Percentiles rank a stretch among this genome's conserved stretches.
Evolutionary conservation across 148 eudicot species (phyloP).

Genomic region (Beta vulgaris): DNA sequence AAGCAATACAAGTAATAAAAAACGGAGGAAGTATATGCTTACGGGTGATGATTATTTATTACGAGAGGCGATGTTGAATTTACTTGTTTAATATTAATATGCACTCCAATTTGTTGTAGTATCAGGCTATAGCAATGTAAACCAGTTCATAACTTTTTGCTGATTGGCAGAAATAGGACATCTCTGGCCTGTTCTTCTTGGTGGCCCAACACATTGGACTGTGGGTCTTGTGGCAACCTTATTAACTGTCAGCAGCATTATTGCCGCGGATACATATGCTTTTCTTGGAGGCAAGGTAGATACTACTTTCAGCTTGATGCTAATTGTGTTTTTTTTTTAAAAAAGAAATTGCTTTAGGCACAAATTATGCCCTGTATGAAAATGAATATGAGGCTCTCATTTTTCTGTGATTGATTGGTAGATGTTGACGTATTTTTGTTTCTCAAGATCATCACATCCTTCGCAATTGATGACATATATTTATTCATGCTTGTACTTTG

Average conservation of each 20-base stretch:
- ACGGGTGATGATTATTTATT: background rate
- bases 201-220: conserved; percentile 93
- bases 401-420: background rate
- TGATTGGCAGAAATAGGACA: conserved; percentile 57
- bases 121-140: background rate
- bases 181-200: conserved; percentile 84
- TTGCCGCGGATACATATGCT: conserved; percentile 97
- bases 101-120: background rate
- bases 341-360: background rate
- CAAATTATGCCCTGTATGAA: background rate
- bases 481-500: background rate
- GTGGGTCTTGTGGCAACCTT: conserved; percentile 93
- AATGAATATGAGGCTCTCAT: background rate
- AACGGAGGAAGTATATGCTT: too few species aligned
- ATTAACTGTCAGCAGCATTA: conserved; percentile 77
- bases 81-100: background rate
- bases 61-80: background rate
- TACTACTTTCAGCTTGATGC: conserved; percentile 10
- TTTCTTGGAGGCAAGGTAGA: conserved; percentile 94
- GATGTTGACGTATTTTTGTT: background rate
- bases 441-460: background rate
- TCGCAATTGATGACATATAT: background rate
- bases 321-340: background rate
- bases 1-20: too few species aligned
- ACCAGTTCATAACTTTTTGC: background rate